Base-by-base conservation (phyloP, 345 rosid genomes). In the Populus tremula region DNA sequence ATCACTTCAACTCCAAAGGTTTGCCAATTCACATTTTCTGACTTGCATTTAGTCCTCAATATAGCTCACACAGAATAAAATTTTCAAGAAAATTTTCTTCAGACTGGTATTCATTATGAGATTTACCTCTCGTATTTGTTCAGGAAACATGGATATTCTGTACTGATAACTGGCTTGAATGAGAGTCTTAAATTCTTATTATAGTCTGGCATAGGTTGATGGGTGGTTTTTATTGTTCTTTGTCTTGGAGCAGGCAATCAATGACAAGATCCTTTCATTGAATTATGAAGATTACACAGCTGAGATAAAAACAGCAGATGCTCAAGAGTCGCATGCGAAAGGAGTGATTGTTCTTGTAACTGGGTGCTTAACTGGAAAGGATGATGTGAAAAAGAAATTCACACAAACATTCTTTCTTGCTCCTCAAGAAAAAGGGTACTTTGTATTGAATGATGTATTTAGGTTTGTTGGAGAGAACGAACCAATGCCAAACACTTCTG, bases 231-330 rank as follows among this genome's bases (percentile, higher is more conserved):
- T 27, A 25, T 56, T 69, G 21, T 45, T 67, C 0, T 41, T 36
- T 38, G 8, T 39, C n/a, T 66, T 81, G 67, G 75, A 45, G n/a
- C 76, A 82, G 84, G 78, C 77, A 45, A 77, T 84, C 72, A 83
- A 84, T 69, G 65, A 81, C 33, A 35, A 16, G 80, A 74, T 69
- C 71, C 67, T 77, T 5, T 84, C 78, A 9, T 68, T 84, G 82
- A 76, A 84, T 23, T 73, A 36, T 45, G 79, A 68, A 63, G 88
- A 90, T 71, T 89, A 85, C 77, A 92, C 87, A 13, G 93, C 93
- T n/a, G 96, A 95, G 89, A 93, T 95, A 76, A 85, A 90, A 87
- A 92, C 97, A 67, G 94, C 96, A 54, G 98, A 95, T 83, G 93
- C 98, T 41, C 98, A 93, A 82, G 86, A 88, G 75, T 95, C 98